Base-by-base conservation (phyloP, 164 flowering plant genomes). In the Saururus chinensis region DNA sequence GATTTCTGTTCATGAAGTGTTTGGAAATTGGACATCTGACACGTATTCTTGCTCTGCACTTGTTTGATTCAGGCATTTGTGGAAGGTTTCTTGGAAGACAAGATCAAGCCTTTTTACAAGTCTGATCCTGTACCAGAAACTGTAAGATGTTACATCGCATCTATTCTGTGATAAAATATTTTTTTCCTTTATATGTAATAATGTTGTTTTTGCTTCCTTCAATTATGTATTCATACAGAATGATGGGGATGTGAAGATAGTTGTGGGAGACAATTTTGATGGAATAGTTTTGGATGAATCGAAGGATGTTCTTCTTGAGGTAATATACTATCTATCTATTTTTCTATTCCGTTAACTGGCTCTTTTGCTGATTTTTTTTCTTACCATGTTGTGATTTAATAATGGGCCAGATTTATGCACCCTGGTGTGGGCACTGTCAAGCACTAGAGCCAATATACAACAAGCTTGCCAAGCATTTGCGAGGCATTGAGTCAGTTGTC, bases 361-460 rank as follows among this genome's bases (percentile, higher is more conserved):
- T n/a, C 13, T 45, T 45, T 17, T 45, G 2, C 17, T 45, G 2
- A 17, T 17, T 7, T 45, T 42, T 40, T 40, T 6, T 6, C 42
- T 6, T 40, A 8, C 12, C 12, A 41, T 4, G 4, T 12, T 60
- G 22, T 64, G 10, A 58, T 69, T 57, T 20, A 20, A 52, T 67
- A n/a, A 11, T 9, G 20, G 59, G 56, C 49, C 76, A 95, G 99
- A 81, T 95, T 59, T 91, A 87, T 81, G 99, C 99, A 64, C 96
- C 97, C 21, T 95, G 99, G 97, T 95, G 97, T 75, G 89, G 92
- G n/a, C 99, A 95, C 67, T 95, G 99, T 77, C 93, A 82, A 79
- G 59, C 91, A 37, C 74, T 95, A 19, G 97, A 91, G 72, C 97
- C 99, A 53, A 84, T 73, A 53, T 91, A 91, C 80, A 85, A 95